These are phyloP conservation scores for Aspergillus pseudoviridinutans DNA, from an alignment of 2,329 filamentous ascomycete species.

Conservation along the genomic window DNA sequence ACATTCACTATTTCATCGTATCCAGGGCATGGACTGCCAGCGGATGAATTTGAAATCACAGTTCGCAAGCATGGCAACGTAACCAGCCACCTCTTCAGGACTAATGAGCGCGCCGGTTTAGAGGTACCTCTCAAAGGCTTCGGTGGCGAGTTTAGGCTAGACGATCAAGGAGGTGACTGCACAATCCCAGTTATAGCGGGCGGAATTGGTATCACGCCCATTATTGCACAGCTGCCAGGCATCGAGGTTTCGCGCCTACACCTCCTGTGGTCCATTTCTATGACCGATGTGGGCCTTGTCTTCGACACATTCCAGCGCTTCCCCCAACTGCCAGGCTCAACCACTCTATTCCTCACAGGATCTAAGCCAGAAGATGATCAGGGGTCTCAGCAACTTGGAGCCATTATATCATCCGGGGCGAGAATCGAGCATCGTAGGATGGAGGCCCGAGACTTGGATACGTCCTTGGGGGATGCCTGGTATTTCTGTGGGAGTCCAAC, in stretches of 20 bases:
- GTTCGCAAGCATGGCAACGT: slow-evolving; percentile 65
- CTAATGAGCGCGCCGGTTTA: slow-evolving; percentile 51
- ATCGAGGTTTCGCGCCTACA: slow-evolving; percentile 48
- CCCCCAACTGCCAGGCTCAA: slow-evolving; percentile 48
- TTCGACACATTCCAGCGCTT: slow-evolving; percentile 54
- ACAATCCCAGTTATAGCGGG: slow-evolving; percentile 64
- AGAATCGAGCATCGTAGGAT: slow-evolving; percentile 46
- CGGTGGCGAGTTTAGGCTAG: slow-evolving; percentile 59
- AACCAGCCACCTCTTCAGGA: slow-evolving; percentile 61
- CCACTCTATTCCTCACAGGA: slow-evolving; percentile 64
- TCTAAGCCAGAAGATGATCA: slow-evolving; percentile 19
- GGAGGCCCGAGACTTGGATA: slow-evolving; percentile 42
- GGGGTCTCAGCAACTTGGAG: slow-evolving; percentile 44
- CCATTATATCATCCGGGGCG: slow-evolving; percentile 23
- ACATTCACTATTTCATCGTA: slow-evolving; percentile 76
- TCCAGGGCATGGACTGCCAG: slow-evolving; percentile 37
- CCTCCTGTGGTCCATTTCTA: slow-evolving; percentile 66
- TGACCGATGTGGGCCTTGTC: slow-evolving; percentile 60
- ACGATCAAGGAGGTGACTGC: slow-evolving; percentile 23
- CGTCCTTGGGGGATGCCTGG: slow-evolving; percentile 44
- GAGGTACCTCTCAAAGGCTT: slow-evolving; percentile 69
- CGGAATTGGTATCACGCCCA: slow-evolving; percentile 78
- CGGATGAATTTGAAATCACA: slow-evolving; percentile 66
- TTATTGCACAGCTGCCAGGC: slow-evolving; percentile 64
- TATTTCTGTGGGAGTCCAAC: slow-evolving; percentile 56